Percentiles rank a stretch among this genome's conserved stretches.
phyloP scores from a whole-genome alignment of 768 basidiomycete species.

The Termitomyces sp. region DNA sequence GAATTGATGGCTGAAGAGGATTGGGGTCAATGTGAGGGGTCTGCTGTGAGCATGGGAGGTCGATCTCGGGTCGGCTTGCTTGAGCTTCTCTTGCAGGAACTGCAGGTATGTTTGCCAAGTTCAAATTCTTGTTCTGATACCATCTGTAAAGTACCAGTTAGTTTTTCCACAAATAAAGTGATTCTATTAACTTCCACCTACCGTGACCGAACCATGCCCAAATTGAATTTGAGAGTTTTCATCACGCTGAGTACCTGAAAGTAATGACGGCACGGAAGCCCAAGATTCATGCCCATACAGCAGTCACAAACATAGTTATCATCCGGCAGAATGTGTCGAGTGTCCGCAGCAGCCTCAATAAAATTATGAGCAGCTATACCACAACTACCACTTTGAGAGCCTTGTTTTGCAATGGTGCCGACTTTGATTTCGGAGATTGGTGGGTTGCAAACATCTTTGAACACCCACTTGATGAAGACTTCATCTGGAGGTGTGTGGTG shows the following conservation, averaged over 20 bases:
- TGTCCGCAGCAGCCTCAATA: neutral
- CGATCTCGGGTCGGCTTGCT: neutral
- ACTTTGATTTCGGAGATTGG: neutral
- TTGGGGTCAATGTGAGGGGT: neutral
- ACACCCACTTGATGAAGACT: conserved; percentile 13
- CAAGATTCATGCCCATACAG: conserved; percentile 28
- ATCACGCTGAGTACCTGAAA: conserved; percentile 20
- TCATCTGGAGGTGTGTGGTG: neutral
- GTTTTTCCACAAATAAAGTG: neutral
- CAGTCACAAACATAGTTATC: conserved; percentile 30
- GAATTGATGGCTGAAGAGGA: conserved; percentile 1
- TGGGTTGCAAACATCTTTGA: conserved; percentile 2
- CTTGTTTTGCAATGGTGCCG: conserved; percentile 7
- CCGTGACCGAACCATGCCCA: conserved; percentile 22
- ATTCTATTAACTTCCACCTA: conserved; percentile 8
- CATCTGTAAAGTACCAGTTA: conserved; percentile 8
- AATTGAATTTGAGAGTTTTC: conserved; percentile 22
- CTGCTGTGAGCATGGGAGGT: neutral
- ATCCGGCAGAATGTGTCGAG: conserved; percentile 16
- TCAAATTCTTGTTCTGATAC: conserved; percentile 15
- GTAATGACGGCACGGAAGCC: conserved; percentile 30
- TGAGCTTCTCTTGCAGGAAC: neutral
- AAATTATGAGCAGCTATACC: conserved; percentile 12
- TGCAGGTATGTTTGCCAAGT: neutral
- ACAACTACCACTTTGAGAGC: conserved; percentile 7